Conservation (phyloP, 768 basidiomycete species). For the Agrocybe praecox region DNA sequence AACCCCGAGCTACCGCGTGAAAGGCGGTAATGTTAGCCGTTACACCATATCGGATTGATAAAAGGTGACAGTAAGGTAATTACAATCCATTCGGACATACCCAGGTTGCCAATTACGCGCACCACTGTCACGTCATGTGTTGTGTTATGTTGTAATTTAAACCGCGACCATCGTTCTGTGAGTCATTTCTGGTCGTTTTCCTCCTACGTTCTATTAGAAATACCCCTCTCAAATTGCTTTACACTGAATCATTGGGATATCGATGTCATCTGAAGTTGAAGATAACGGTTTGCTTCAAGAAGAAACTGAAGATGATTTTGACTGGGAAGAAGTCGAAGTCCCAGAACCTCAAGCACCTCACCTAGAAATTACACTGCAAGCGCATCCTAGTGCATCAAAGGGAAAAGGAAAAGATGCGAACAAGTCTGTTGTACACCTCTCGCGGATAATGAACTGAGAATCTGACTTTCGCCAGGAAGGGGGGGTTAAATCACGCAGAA, state of each 20-base stretch:
- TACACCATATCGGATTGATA: conserved; percentile 48
- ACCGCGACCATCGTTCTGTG: not conserved
- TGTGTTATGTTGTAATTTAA: not conserved
- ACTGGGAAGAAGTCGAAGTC: conserved; percentile 81
- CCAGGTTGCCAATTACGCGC: not conserved
- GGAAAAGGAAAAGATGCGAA: conserved; percentile 23
- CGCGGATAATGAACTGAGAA: conserved; percentile 10
- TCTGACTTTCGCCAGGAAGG: conserved; percentile 35
- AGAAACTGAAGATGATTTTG: conserved; percentile 68
- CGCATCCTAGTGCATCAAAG: conserved; percentile 35
- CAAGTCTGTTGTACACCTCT: conserved; percentile 44
- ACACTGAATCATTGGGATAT: too few relatives aligned
- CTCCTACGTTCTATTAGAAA: not conserved
- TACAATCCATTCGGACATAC: too few relatives aligned
- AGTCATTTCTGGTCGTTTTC: too few relatives aligned
- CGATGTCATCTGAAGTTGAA: conserved; percentile 21
- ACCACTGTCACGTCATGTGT: conserved; percentile 7
- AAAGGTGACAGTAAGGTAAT: not conserved
- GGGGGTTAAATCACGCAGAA: conserved; percentile 64
- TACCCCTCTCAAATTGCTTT: too few relatives aligned
- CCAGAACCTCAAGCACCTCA: conserved; percentile 46
- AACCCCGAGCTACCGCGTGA: conserved; percentile 60
- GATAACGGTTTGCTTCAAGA: conserved; percentile 20
- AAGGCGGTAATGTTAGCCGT: conserved; percentile 66
- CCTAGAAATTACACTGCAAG: conserved; percentile 74